Evolutionary conservation across 140 eudicot species (phyloP), one percentile per base, ranked within the genome.

Genomic region (Ambrosia hybrid): DNA sequence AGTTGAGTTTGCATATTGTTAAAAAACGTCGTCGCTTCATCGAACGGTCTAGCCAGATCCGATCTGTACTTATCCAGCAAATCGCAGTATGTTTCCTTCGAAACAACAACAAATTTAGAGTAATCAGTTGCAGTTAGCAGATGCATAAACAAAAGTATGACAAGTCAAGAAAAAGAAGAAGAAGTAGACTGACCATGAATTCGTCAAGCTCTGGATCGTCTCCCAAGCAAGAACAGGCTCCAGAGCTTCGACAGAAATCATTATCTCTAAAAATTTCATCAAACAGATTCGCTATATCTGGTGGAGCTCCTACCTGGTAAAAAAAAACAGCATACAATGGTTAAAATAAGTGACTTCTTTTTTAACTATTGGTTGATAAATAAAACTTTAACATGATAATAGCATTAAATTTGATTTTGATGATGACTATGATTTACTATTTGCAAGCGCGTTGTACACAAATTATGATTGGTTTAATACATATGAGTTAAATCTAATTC

Each of bases 191-290:
- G 3, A 83, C 91, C 91, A 85, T 85, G 75, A 85, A 85, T 60
- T 80, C 88, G n/a, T 85, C 87, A 15, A 85, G 91, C 81, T 85
- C 91, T 17, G 88, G 91, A 85, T 85, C 88, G 12, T 77, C 85
- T 3, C 91, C 85, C 5, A 83, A 37, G 75, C 78, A 77, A 9
- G 85, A 70, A 66, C 61, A 68, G 4, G 62, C 70, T 11, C 51
- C 66, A 43, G 81, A 83, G 61, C 78, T 70, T 21, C 71, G 26
- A 13, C 65, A n/a, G 57, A 75, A 57, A 57, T 68, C 82, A 2
- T 85, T 71, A 39, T 83, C 88, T 30, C 73, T 76, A 46, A 68
- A 72, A 6, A 85, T 83, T 53, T 80, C 88, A 53, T 85, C 88
- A 0, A 85, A 83, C 73, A 85, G 15, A 70, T 77, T 71, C 52